These are phyloP conservation scores for Solanum phureja DNA, from an alignment of 257 asterid species.

Conservation along the genomic window DNA sequence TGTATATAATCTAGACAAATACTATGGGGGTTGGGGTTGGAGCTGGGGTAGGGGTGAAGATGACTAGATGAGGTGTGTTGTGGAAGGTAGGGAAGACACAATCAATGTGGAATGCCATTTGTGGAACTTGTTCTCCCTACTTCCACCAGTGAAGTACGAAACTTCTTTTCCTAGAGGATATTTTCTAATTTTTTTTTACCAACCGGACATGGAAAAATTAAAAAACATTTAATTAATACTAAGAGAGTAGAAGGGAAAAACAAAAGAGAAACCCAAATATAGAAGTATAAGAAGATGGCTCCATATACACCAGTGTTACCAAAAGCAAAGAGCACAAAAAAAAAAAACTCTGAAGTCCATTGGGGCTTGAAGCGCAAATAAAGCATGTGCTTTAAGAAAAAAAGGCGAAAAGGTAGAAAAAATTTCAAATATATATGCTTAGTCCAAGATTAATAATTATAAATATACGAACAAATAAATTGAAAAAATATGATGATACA, in stretches of 20 bases:
- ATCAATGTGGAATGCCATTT: background rate
- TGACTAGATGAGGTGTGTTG: background rate
- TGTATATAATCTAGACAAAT: background rate
- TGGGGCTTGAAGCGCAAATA: background rate
- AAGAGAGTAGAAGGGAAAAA: background rate
- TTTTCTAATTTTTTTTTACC: background rate
- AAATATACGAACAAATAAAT: too few relatives aligned
- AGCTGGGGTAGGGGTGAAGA: background rate
- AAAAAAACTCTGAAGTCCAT: too few relatives aligned
- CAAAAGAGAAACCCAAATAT: background rate
- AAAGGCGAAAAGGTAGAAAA: too few relatives aligned
- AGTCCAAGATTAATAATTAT: too few relatives aligned
- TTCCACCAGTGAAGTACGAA: background rate
- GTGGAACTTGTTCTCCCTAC: too few relatives aligned
- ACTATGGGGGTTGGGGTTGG: background rate
- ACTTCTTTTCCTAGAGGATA: background rate
- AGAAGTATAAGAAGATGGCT: background rate
- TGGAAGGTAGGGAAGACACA: background rate
- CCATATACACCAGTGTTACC: background rate
- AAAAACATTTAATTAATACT: background rate
- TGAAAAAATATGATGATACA: too few relatives aligned
- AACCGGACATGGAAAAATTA: background rate
- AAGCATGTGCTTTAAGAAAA: background rate
- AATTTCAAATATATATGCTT: too few relatives aligned
- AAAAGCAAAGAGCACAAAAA: background rate